Conservation (phyloP, 495 filamentous ascomycete genomes). For the Durotheca rogersii region DNA sequence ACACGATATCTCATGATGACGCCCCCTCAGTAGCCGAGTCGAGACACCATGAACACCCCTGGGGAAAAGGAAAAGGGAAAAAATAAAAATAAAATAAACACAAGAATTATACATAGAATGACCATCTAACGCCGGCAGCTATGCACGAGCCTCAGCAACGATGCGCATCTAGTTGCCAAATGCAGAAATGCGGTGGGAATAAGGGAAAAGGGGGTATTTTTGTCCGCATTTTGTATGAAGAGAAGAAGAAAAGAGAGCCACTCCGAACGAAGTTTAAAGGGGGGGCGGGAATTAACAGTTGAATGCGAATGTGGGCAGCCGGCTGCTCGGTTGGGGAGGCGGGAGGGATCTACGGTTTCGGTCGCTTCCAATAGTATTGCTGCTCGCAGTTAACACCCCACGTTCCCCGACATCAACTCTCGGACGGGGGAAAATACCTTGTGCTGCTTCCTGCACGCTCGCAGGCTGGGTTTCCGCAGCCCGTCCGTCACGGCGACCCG, state of each 20-base stretch:
- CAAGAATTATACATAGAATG: too few relatives aligned
- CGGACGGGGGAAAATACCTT: conserved; percentile 65
- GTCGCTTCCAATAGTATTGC: conserved; percentile 96
- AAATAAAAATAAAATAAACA: too few relatives aligned
- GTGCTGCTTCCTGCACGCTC: conserved; percentile 88
- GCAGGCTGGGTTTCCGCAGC: conserved; percentile 80
- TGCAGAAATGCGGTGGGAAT: neutral
- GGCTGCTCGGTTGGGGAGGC: too few relatives aligned
- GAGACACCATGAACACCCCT: conserved; percentile 16
- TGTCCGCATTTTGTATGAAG: neutral
- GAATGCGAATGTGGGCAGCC: conserved; percentile 2
- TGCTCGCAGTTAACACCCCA: conserved; percentile 38
- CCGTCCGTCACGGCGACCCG: conserved; percentile 82
- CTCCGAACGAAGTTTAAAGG: neutral
- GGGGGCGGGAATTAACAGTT: too few relatives aligned
- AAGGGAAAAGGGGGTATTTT: conserved; percentile 9
- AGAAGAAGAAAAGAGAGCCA: neutral
- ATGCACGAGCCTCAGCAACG: conserved; percentile 27
- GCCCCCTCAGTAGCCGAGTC: too few relatives aligned
- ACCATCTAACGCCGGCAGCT: conserved; percentile 30
- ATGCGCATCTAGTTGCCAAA: conserved; percentile 13
- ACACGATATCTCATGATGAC: conserved; percentile 12
- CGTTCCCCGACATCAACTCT: neutral
- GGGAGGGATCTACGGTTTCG: conserved; percentile 50
- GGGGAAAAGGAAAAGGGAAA: conserved; percentile 11